Evolutionary conservation across 2,329 filamentous ascomycete species (phyloP).

Genomic region (Cyphellophora attinorum): DNA sequence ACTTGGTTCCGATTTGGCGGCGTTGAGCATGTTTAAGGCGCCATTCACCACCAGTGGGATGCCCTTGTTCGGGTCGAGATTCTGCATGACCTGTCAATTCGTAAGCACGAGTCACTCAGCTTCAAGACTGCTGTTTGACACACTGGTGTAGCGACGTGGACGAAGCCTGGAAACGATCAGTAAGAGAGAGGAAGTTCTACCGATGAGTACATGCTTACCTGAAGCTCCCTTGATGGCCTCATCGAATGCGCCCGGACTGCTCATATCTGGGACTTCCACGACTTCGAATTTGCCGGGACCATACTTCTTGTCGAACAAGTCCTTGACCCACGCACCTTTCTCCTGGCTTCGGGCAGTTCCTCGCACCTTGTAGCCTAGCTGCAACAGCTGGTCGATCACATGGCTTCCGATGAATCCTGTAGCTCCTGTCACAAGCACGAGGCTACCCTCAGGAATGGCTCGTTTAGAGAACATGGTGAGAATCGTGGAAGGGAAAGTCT

Average conservation of each 20-base stretch:
- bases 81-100: constrained; percentile 27
- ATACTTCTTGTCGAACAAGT: constrained; percentile 23
- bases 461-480: neutral
- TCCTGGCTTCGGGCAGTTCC: constrained; percentile 30
- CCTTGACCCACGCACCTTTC: constrained; percentile 22
- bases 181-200: too few species aligned
- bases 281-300: constrained; percentile 27
- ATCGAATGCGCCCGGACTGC: constrained; percentile 18
- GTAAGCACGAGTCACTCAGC: too few species aligned
- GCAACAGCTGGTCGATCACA: constrained; percentile 25
- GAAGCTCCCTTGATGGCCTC: constrained; percentile 22
- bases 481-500: too few species aligned
- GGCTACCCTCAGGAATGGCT: constrained; percentile 1
- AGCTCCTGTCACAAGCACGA: constrained; percentile 28
- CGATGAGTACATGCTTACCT: too few species aligned
- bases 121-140: too few species aligned
- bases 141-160: constrained; percentile 23
- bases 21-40: constrained; percentile 24
- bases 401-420: constrained; percentile 30
- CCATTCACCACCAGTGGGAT: constrained; percentile 40
- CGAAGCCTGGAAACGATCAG: too few species aligned
- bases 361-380: constrained; percentile 36
- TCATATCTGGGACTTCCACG: constrained; percentile 26
- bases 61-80: constrained; percentile 29
- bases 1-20: constrained; percentile 10